Base-by-base conservation (phyloP, 2,329 filamentous ascomycete genomes). In the Daldinia sp. region DNA sequence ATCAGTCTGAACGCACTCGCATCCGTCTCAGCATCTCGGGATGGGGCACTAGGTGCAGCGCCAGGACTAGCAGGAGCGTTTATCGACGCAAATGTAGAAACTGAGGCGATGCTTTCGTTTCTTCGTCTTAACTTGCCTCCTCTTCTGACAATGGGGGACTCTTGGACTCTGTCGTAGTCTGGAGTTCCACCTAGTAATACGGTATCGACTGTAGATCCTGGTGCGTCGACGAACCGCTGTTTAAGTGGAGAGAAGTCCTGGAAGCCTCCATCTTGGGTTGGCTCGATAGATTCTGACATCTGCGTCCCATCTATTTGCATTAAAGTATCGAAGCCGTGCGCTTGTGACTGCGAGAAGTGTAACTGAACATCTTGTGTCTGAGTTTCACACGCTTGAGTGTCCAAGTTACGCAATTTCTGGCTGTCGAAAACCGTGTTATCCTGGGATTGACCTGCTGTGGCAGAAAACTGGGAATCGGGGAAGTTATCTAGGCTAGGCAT, bases 201-300 rank as follows among this genome's bases (percentile, higher is more conserved):
- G 0, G 92, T 95, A 17, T 91, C 90, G 0, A 89, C 79, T 0
- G 91, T 94, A 0, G 91, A 92, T 11, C 81, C 77, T 1, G 90
- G 88, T 0, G 85, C 79, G 27, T 87, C 83, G 53, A 88, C 72
- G 75, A 92, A 93, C 48, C 90, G 83, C 59, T 84, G 81, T 63
- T 86, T 88, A 49, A 92, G 82, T 41, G 92, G 92, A 0, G 91
- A 91, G 58, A 88, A 89, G 58, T 89, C 81, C 37, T 89, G 85
- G 68, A 95, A 92, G 0, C 93, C 93, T 15, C 79, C 83, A 74
- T 97, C 94, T 74, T 97, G 93, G 1, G 92, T 95, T 0, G 89
- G 87, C 59, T 94, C 90, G 4, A 92, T 82, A 50, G 90, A 80
- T 27, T 92, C 87, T 0, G 90, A 92, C 17, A 84, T 76, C 70